phyloP scores from a whole-genome alignment of 2,329 filamentous ascomycete genomes.

The Xylaria sp. region DNA sequence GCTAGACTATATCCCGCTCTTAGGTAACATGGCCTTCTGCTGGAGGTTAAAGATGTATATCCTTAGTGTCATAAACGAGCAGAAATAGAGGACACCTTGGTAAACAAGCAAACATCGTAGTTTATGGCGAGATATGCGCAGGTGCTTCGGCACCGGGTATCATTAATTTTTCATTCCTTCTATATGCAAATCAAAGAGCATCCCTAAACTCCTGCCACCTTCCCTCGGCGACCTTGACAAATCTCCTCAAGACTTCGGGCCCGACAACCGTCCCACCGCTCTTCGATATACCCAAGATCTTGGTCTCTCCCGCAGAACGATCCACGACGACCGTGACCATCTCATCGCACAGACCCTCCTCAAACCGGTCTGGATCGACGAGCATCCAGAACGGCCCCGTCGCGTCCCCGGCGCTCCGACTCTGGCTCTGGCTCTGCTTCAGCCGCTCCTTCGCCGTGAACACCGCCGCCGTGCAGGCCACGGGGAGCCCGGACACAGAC shows the following conservation, averaged over 20 bases:
- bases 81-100: not conserved
- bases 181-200: conserved; percentile 34
- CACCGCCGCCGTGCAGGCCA: conserved; percentile 81
- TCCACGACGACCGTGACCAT: conserved; percentile 86
- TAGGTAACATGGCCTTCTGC: no score
- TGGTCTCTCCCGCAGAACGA: conserved; percentile 58
- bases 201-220: conserved; percentile 69
- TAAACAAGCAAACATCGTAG: no score
- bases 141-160: conserved; percentile 26
- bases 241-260: conserved; percentile 67
- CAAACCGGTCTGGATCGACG: conserved; percentile 87
- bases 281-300: conserved; percentile 81
- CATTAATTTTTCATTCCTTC: conserved; percentile 31
- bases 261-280: conserved; percentile 79
- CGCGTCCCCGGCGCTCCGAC: conserved; percentile 54
- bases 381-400: conserved; percentile 72
- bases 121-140: not conserved
- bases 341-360: conserved; percentile 87
- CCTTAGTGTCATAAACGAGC: not conserved
- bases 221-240: conserved; percentile 68
- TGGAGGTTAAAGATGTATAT: not conserved
- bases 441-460: conserved; percentile 73
- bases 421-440: conserved; percentile 53
- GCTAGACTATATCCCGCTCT: not conserved
- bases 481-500: conserved; percentile 71